Evolutionary conservation across 495 filamentous ascomycete species (phyloP).

Genomic region (Annulohypoxylon maeteangense): DNA sequence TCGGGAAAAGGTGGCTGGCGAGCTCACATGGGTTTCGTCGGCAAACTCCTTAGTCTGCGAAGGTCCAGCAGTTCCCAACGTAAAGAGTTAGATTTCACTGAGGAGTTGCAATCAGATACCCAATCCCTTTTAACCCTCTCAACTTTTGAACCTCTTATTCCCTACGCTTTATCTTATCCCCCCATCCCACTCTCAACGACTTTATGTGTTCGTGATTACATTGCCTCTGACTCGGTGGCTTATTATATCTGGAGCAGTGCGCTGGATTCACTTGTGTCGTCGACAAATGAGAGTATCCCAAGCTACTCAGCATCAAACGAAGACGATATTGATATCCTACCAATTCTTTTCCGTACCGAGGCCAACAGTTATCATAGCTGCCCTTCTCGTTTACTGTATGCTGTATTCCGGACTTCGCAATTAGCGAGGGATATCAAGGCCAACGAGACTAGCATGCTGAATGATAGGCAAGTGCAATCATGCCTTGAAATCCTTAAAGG

Average conservation of each 20-base stretch:
- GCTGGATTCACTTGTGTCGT: conserved; percentile 52
- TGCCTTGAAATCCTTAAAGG: conserved; percentile 47
- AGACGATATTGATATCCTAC: conserved; percentile 45
- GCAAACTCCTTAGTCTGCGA: conserved; percentile 51
- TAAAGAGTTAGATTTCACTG: not conserved
- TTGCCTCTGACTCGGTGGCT: conserved; percentile 52
- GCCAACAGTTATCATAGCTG: conserved; percentile 60
- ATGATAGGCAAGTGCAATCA: conserved; percentile 28
- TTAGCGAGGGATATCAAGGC: conserved; percentile 40
- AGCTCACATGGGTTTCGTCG: conserved; percentile 62
- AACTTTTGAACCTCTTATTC: conserved; percentile 11
- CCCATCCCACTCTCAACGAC: conserved; percentile 8
- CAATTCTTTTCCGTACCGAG: conserved; percentile 54
- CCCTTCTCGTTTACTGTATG: conserved; percentile 53
- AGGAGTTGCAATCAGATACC: not conserved
- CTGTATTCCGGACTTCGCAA: conserved; percentile 50
- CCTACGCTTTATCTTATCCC: not conserved
- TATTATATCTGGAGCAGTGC: conserved; percentile 53
- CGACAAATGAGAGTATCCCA: conserved; percentile 40
- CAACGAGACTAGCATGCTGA: conserved; percentile 5
- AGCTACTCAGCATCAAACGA: conserved; percentile 26
- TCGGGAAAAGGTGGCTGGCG: conserved; percentile 66
- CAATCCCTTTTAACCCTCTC: conserved; percentile 18
- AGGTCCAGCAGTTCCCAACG: not conserved
- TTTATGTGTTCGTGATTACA: conserved; percentile 48